Base-by-base conservation (phyloP, 345 rosid genomes). In the Populus deltoides region DNA sequence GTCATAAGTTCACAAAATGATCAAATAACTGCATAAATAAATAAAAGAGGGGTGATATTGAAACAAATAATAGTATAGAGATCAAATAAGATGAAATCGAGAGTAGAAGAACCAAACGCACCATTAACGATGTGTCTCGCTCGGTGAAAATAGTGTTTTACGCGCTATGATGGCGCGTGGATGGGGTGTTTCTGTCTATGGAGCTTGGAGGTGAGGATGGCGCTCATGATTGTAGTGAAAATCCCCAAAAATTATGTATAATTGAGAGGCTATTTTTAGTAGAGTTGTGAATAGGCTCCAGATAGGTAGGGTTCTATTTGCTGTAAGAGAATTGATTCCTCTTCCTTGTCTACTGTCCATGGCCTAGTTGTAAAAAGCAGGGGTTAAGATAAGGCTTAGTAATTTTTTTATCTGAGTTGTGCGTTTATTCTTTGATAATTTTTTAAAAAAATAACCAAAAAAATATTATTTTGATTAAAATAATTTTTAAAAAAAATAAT, bases 91-190 rank as follows among this genome's bases (percentile, higher is more conserved):
- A 9, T 57, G 0, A 3, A 57, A 57, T 9, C n/a, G 29, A 57
- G 63, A 57, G 27, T 57, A n/a, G 6, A 57, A n/a, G 63, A 24
- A n/a, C 63, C 27, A 57, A 4, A 57, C 8, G 13, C 27, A 57
- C 29, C 62, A n/a, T n/a, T n/a, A 57, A 3, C 15, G 6, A n/a
- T n/a, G 27, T n/a, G 13, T 10, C 63, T 57, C 0, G 63, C 27
- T 25, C 9, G 63, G 63, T 9, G 5, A n/a, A n/a, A 3, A 55
- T n/a, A n/a, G 4, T 57, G 12, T 7, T 12, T 1, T 3, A 76
- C 78, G 24, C 72, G 47, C 72, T 8, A 13, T 6, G 15, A 12
- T 57, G 45, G 78, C 63, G 63, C 78, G 78, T 75, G 71, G 63
- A 33, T 1, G 35, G 16, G 38, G 51, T 22, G n/a, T 20, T 65